Evolutionary conservation across 2,329 filamentous ascomycete species (phyloP).

Genomic region (Claviceps spartinae): DNA sequence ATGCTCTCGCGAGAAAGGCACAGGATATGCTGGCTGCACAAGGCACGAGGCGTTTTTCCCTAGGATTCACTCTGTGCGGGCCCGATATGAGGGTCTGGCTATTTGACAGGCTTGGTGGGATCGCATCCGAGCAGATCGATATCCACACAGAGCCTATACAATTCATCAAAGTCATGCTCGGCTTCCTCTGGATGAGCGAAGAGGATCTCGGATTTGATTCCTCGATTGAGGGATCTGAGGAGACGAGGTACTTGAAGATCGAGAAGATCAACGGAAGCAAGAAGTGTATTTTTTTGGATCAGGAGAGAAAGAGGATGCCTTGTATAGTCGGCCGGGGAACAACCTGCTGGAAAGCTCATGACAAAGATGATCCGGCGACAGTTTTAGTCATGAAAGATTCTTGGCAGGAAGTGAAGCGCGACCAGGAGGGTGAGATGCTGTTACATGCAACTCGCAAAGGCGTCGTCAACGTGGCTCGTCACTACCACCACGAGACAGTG

Average conservation of each 20-base stretch:
- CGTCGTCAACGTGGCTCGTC: slow-evolving; percentile 25
- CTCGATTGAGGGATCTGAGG: too few relatives aligned
- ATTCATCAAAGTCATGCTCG: too few relatives aligned
- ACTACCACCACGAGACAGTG: slow-evolving; percentile 30
- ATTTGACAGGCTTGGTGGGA: too few relatives aligned
- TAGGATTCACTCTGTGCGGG: too few relatives aligned
- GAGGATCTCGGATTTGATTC: too few relatives aligned
- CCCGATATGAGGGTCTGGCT: too few relatives aligned
- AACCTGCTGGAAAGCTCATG: slow-evolving; percentile 11
- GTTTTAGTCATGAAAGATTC: slow-evolving; percentile 32
- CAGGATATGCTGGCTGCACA: too few relatives aligned
- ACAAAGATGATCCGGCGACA: slow-evolving; percentile 15
- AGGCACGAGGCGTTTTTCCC: too few relatives aligned
- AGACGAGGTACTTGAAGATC: slow-evolving; percentile 24
- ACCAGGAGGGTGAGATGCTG: slow-evolving; percentile 28
- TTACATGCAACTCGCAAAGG: slow-evolving; percentile 20
- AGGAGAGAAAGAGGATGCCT: slow-evolving; percentile 18
- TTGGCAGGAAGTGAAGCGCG: slow-evolving; percentile 27
- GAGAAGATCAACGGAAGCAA: slow-evolving; percentile 21
- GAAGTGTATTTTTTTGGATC: slow-evolving; percentile 25
- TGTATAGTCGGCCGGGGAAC: slow-evolving; percentile 27
- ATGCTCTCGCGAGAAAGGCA: too few relatives aligned
- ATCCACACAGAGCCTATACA: too few relatives aligned
- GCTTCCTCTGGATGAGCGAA: too few relatives aligned
- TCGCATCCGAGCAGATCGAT: too few relatives aligned